Evolutionary conservation across 1,284 basidiomycete species (phyloP), one percentile per base, ranked within the genome.

Genomic region (Cerrena zonata): DNA sequence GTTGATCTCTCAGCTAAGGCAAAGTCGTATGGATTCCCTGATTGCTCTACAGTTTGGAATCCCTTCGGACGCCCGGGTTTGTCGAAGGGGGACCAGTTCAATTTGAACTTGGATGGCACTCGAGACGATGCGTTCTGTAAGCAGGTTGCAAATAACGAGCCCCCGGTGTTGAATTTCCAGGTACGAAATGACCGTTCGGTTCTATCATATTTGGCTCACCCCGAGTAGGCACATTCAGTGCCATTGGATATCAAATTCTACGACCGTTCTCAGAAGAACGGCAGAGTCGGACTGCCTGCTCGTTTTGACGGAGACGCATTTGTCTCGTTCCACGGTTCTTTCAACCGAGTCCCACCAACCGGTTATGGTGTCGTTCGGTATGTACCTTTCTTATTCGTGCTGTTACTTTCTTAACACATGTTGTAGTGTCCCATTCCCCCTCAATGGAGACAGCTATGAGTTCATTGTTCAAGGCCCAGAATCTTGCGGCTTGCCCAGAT

Each of bases 361-460:
- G 73, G 73, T 10, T 75, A 74, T 53, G 71, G 71, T n/a, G 69
- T 75, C 21, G 66, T 74, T 22, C 63, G 60, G 72, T 72, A 48
- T 38, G 68, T 54, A 23, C 37, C 4, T 49, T 21, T 15, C 23
- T 26, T 36, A n/a, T 11, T 36, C 34, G n/a, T n/a, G n/a, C n/a
- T n/a, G n/a, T n/a, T n/a, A n/a, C n/a, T n/a, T n/a, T n/a, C n/a
- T n/a, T n/a, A n/a, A n/a, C n/a, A n/a, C n/a, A n/a, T n/a, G n/a
- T n/a, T n/a, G n/a, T n/a, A n/a, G n/a, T n/a, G n/a, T n/a, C n/a
- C n/a, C n/a, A n/a, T n/a, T n/a, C n/a, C n/a, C n/a, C n/a, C n/a
- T n/a, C n/a, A n/a, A n/a, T n/a, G n/a, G n/a, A n/a, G n/a, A n/a
- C n/a, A n/a, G n/a, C n/a, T n/a, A n/a, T n/a, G n/a, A n/a, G n/a